Evolutionary conservation across 2,329 filamentous ascomycete genomes (phyloP).

Genomic region (Sporothrix pseudoabietina): DNA sequence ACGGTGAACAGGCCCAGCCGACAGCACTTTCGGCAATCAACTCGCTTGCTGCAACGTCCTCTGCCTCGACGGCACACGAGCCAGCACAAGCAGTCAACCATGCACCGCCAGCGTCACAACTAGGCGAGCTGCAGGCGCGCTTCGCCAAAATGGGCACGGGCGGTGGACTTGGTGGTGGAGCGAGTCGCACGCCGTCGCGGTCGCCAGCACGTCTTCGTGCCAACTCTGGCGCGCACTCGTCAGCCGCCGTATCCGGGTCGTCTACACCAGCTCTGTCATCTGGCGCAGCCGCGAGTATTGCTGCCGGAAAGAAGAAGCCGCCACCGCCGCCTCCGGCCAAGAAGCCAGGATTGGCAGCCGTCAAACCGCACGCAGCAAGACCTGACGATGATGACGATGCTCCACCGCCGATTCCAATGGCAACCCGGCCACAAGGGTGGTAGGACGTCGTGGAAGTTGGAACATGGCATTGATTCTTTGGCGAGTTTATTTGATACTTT

Average conservation of each 20-base stretch:
- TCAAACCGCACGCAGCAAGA: conserved; percentile 15
- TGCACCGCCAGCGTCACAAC: neutral
- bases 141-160: conserved; percentile 59
- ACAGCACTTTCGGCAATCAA: conserved; percentile 29
- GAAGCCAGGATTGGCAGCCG: conserved; percentile 47
- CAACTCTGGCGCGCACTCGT: neutral
- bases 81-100: conserved; percentile 16
- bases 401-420: conserved; percentile 57
- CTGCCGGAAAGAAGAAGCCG: conserved; percentile 56
- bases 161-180: conserved; percentile 62
- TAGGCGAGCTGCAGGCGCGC: conserved; percentile 63
- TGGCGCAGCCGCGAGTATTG: conserved; percentile 30
- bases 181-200: conserved; percentile 2
- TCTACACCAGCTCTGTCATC: conserved; percentile 12
- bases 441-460: neutral
- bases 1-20: neutral
- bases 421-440: conserved; percentile 49
- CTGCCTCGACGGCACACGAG: neutral
- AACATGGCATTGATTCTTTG: neutral
- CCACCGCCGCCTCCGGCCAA: conserved; percentile 55
- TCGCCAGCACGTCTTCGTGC: neutral
- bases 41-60: conserved; percentile 17
- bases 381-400: conserved; percentile 38
- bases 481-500: neutral
- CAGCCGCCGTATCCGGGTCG: neutral